Base-by-base conservation (phyloP, 2,329 filamentous ascomycete genomes). In the Colletotrichum sp. region DNA sequence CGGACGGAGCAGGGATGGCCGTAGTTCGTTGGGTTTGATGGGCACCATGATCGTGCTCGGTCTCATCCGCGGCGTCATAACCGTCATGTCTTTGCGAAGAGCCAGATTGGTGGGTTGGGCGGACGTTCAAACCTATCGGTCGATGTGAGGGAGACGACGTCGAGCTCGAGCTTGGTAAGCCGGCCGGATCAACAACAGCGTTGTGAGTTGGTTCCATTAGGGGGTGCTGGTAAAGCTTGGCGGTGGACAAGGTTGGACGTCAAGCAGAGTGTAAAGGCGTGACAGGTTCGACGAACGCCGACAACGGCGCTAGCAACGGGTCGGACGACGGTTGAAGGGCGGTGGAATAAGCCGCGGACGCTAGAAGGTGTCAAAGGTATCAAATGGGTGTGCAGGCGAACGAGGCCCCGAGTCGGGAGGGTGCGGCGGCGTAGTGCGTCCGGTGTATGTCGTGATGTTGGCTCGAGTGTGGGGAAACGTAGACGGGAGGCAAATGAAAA, bases 1-100 rank as follows among this genome's bases (percentile, higher is more conserved):
- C 73, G 58, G 64, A 52, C 34, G n/a, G 36, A 48, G 34, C 70
- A 73, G 60, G 73, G 70, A 60, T 69, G 58, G 36, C 48, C 43
- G 65, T 21, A 12, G 65, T 38, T 26, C 9, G 38, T 43, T 30
- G 26, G 24, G 30, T 30, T 21, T 21, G 32, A 34, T n/a, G 32
- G 66, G 16, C 32, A 66, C 21, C 69, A 30, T 72, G n/a, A 7
- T 66, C 61, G 36, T 48, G 60, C 26, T 52, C 55, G 55, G 52
- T n/a, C 62, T n/a, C 38, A 55, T 43, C 34, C 32, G 15, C 18
- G n/a, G 21, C 30, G 61, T 71, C 70, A 69, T 34, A 21, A 8
- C 13, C 24, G 48, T 52, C 48, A 13, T 60, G 48, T 52, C 34
- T 12, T 58, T 60, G 73, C 58, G 56, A 56, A 24, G 55, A 26